Conservation (phyloP, 129 eudicot genomes). For the Helianthus tuberosus region DNA sequence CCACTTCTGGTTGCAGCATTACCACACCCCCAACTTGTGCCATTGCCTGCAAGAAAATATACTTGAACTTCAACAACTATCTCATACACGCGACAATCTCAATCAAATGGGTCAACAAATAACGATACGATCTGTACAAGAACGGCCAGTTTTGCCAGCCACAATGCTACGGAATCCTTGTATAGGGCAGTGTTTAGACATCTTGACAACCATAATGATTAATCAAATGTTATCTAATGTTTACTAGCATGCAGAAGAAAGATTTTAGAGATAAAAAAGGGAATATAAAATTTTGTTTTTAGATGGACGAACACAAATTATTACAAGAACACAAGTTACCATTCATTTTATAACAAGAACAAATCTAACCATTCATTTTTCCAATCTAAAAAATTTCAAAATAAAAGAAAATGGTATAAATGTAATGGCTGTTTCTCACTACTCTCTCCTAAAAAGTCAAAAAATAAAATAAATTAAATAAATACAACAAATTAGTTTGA, state of each 20-base stretch:
- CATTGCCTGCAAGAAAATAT: conserved; percentile 70
- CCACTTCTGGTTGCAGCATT: conserved; percentile 97
- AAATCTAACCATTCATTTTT: too few species aligned
- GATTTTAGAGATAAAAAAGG: background rate
- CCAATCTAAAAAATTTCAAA: too few species aligned
- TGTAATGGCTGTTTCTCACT: too few species aligned
- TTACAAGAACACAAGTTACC: too few species aligned
- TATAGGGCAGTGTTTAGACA: background rate
- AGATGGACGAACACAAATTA: too few species aligned
- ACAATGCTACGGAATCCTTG: background rate
- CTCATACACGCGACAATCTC: background rate
- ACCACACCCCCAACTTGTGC: conserved; percentile 99
- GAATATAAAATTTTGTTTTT: conserved; percentile 1
- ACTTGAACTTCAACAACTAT: background rate
- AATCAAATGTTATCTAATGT: background rate
- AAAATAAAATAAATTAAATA: too few species aligned
- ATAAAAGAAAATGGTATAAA: too few species aligned
- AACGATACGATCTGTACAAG: background rate
- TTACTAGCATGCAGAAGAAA: background rate
- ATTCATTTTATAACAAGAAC: too few species aligned
- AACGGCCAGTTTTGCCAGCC: background rate
- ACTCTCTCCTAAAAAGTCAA: too few species aligned
- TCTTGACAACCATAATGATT: background rate
- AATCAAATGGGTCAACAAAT: background rate
- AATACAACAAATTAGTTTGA: too few species aligned